These are phyloP conservation scores for Discostella stelligera DNA, from an alignment of 352 stramenopile species.

Conservation along the genomic window DNA sequence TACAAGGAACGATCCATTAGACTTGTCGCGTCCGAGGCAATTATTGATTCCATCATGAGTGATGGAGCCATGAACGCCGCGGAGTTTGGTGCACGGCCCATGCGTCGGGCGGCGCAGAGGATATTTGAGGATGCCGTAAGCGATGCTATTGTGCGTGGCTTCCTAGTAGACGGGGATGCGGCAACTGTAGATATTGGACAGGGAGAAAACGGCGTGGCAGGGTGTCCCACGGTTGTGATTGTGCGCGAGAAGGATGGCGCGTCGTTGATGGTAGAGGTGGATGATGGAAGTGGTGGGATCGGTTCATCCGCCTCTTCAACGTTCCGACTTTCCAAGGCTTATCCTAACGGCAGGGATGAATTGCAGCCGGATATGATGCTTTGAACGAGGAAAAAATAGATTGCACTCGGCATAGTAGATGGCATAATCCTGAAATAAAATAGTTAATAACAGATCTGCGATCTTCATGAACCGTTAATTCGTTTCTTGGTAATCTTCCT, in stretches of 20 bases:
- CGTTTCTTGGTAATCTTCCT: neutral
- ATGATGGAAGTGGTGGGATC: slow-evolving; percentile 70
- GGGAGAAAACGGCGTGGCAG: slow-evolving; percentile 17
- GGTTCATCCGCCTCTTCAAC: slow-evolving; percentile 38
- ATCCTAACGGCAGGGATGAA: slow-evolving; percentile 14
- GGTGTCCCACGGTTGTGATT: slow-evolving; percentile 50
- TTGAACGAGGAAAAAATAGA: neutral
- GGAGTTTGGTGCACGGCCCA: slow-evolving; percentile 78
- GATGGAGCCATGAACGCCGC: slow-evolving; percentile 69
- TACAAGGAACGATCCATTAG: slow-evolving; percentile 64
- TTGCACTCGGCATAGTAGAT: neutral
- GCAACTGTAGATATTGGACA: slow-evolving; percentile 55
- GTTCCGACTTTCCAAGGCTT: slow-evolving; percentile 8
- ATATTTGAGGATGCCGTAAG: slow-evolving; percentile 81
- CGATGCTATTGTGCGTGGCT: slow-evolving; percentile 78
- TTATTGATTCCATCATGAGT: slow-evolving; percentile 64
- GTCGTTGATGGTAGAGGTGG: slow-evolving; percentile 61
- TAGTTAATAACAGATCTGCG: neutral
- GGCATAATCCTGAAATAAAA: too few relatives aligned
- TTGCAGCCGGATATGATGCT: slow-evolving; percentile 32
- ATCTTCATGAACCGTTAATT: neutral
- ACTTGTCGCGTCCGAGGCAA: slow-evolving; percentile 48
- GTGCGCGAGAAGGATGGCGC: slow-evolving; percentile 54
- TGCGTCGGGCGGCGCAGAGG: slow-evolving; percentile 71
- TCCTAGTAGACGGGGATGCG: slow-evolving; percentile 65